Evolutionary conservation across 768 basidiomycete genomes (phyloP).

Genomic region (Xerocomellus amylosporus): DNA sequence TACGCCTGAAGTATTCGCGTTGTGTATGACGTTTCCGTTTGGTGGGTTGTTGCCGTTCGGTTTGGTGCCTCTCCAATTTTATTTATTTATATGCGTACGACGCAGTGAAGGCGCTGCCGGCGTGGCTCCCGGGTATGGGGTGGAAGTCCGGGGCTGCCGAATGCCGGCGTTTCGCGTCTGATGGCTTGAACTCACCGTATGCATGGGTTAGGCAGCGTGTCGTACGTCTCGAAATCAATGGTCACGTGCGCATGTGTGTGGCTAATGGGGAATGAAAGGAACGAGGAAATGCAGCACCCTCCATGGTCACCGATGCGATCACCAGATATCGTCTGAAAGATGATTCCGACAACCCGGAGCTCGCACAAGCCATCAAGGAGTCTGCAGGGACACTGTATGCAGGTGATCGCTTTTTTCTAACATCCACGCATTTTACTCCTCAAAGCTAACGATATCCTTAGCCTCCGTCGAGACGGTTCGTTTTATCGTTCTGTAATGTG

Average conservation of each 20-base stretch:
- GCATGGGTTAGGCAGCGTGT: conserved; percentile 8
- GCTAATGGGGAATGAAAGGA: neutral
- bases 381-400: too few species aligned
- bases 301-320: conserved; percentile 20
- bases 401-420: neutral
- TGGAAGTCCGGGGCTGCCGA: conserved; percentile 18
- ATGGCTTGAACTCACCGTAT: conserved; percentile 12
- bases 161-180: conserved; percentile 4
- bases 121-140: conserved; percentile 29
- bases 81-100: neutral
- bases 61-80: too few species aligned
- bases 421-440: neutral
- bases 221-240: neutral
- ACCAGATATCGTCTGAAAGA: too few species aligned
- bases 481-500: neutral
- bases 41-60: too few species aligned
- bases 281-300: conserved; percentile 6
- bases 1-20: neutral
- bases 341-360: too few species aligned
- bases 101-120: conserved; percentile 18
- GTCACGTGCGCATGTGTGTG: neutral
- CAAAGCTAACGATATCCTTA: conserved; percentile 4
- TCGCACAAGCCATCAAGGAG: too few species aligned
- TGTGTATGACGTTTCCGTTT: conserved; percentile 12
- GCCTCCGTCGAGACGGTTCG: conserved; percentile 35